phyloP scores from a whole-genome alignment of 768 basidiomycete species.

The Fomitopsis serialis region DNA sequence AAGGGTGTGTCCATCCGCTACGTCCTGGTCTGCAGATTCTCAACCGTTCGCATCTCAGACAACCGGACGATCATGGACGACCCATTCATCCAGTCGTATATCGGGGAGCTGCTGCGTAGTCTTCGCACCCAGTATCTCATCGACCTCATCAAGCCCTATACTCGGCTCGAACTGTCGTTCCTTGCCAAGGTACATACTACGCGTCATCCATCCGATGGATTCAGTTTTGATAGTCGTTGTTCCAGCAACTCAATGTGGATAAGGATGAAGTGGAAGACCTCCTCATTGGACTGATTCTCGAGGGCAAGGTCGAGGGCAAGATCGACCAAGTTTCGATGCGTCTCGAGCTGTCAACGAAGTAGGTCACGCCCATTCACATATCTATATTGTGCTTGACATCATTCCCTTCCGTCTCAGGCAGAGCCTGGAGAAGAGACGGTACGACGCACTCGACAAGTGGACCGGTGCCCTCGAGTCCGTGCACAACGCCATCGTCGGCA shows the following conservation, averaged over 20 bases:
- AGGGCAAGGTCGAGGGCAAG: constrained; percentile 94
- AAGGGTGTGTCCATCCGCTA: constrained; percentile 46
- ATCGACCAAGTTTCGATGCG: constrained; percentile 97
- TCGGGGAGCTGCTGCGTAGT: constrained; percentile 92
- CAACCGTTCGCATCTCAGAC: constrained; percentile 40
- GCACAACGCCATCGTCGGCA: constrained; percentile 70
- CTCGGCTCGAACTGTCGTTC: constrained; percentile 87
- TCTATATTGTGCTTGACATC: constrained; percentile 6
- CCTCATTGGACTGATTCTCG: constrained; percentile 87
- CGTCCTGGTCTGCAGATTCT: background rate
- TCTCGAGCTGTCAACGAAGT: constrained; percentile 87
- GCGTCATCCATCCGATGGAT: background rate
- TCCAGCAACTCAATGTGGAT: constrained; percentile 92
- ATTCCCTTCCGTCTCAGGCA: constrained; percentile 44
- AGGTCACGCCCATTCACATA: constrained; percentile 20
- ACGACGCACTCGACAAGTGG: constrained; percentile 78
- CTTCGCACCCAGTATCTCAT: constrained; percentile 95
- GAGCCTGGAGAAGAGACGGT: constrained; percentile 83
- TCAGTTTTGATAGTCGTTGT: background rate
- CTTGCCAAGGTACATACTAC: constrained; percentile 67
- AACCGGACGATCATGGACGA: constrained; percentile 98
- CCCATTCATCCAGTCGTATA: constrained; percentile 89
- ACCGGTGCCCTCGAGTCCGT: constrained; percentile 74
- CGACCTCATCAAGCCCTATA: constrained; percentile 97
- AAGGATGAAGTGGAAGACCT: constrained; percentile 90